These are phyloP conservation scores for Phytophthora gonapodyides DNA, from an alignment of 352 stramenopile species.

Conservation along the genomic window DNA sequence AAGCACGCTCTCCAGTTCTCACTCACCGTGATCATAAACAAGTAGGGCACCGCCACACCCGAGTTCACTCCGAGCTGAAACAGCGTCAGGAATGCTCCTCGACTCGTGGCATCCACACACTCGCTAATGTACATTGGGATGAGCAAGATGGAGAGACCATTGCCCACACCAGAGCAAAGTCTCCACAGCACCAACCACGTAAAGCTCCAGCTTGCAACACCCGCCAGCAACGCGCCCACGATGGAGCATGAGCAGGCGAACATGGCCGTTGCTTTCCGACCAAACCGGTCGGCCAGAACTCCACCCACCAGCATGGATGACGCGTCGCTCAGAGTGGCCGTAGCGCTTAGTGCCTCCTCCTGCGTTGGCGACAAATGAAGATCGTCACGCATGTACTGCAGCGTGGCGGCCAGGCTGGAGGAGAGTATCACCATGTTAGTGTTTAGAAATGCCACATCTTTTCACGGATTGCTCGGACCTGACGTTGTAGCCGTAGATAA, in stretches of 20 bases:
- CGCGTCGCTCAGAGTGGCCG: constrained; percentile 80
- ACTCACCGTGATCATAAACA: constrained; percentile 78
- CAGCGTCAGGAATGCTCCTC: constrained; percentile 72
- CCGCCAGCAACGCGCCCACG: constrained; percentile 60
- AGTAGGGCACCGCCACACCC: constrained; percentile 74
- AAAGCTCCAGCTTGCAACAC: constrained; percentile 59
- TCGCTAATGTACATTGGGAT: constrained; percentile 92
- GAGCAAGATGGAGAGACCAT: constrained; percentile 83
- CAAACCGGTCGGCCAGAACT: constrained; percentile 71
- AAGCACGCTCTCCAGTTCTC: constrained; percentile 85
- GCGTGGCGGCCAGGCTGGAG: constrained; percentile 60
- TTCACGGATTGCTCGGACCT: constrained; percentile 21
- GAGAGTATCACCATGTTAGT: background rate
- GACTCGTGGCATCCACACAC: constrained; percentile 65
- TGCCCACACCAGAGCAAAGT: constrained; percentile 75
- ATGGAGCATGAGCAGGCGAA: constrained; percentile 76
- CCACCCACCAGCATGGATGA: constrained; percentile 81
- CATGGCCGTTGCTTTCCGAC: constrained; percentile 72
- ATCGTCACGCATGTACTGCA: constrained; percentile 85
- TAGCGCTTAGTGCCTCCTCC: constrained; percentile 78
- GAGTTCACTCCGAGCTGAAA: constrained; percentile 85
- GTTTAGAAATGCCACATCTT: background rate
- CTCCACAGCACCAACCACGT: constrained; percentile 70
- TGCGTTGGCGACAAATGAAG: constrained; percentile 65
- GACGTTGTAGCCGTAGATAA: constrained; percentile 92